Evolutionary conservation across 345 rosid species (phyloP).

Genomic region (Punica granatum): DNA sequence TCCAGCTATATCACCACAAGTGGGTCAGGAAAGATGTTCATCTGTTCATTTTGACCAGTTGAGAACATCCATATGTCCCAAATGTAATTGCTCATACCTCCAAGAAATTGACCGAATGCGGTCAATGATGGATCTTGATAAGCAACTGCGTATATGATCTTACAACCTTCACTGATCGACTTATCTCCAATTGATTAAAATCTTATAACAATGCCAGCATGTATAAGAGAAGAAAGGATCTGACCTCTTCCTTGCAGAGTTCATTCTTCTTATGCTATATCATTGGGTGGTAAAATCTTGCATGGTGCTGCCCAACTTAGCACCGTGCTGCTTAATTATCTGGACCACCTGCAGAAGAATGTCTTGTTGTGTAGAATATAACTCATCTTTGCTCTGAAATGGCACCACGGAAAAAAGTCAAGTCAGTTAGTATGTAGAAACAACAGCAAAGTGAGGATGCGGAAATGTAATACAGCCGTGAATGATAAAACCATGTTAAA

Average conservation of each 20-base stretch:
- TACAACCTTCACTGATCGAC: too few species aligned
- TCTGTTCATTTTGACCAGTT: too few species aligned
- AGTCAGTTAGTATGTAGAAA: neutral
- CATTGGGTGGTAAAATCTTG: neutral
- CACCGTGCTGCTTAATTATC: slow-evolving; percentile 73
- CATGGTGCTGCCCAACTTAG: slow-evolving; percentile 40
- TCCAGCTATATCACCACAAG: too few species aligned
- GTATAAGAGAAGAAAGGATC: neutral
- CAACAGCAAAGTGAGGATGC: neutral
- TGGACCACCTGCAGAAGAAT: slow-evolving; percentile 56
- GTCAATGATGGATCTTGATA: too few species aligned
- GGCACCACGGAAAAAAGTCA: slow-evolving; percentile 5
- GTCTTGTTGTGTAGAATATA: slow-evolving; percentile 57
- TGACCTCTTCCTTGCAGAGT: slow-evolving; percentile 3
- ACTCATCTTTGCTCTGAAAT: slow-evolving; percentile 59
- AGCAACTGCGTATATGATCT: too few species aligned
- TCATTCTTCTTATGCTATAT: neutral
- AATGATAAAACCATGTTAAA: neutral
- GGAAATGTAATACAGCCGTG: neutral
- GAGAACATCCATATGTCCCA: too few species aligned
- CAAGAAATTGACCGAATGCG: too few species aligned
- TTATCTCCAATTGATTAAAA: neutral
- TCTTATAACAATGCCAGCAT: neutral
- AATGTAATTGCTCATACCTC: too few species aligned
- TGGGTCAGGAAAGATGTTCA: too few species aligned